Conservation (phyloP, 2,329 filamentous ascomycete species). For the Pyricularia sp. region DNA sequence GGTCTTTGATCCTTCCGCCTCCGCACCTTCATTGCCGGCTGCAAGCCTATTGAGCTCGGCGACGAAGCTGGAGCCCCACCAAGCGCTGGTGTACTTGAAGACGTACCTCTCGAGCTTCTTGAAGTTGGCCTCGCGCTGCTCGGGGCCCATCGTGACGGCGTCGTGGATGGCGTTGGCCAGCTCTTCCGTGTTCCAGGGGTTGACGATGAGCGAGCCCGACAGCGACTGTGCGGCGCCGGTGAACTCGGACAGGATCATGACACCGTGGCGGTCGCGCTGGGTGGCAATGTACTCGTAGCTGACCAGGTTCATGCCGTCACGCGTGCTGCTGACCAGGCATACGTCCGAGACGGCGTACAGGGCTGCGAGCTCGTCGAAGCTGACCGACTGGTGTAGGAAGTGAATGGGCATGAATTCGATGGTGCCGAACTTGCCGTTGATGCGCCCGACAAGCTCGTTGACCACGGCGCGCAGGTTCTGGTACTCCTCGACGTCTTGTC, state of each 20-base stretch:
- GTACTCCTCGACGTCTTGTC: conserved; percentile 96
- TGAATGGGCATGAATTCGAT: conserved; percentile 99
- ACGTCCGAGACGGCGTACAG: conserved; percentile 89
- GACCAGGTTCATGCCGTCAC: conserved; percentile 97
- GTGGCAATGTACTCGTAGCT: conserved; percentile 97
- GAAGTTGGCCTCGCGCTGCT: conserved; percentile 80
- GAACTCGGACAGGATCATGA: conserved; percentile 94
- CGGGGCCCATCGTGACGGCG: conserved; percentile 90
- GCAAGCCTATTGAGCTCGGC: conserved; percentile 49
- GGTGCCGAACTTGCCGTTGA: conserved; percentile 95
- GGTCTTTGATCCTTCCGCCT: not conserved
- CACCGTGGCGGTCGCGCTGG: conserved; percentile 81
- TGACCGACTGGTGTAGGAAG: conserved; percentile 93
- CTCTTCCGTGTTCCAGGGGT: conserved; percentile 98
- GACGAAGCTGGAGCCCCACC: conserved; percentile 94
- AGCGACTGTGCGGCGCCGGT: conserved; percentile 91
- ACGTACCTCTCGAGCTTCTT: conserved; percentile 90
- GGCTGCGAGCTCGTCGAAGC: conserved; percentile 88
- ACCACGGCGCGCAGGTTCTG: conserved; percentile 92
- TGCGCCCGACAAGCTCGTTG: conserved; percentile 92
- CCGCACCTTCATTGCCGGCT: not conserved
- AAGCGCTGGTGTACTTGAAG: conserved; percentile 94
- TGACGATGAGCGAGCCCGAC: conserved; percentile 88
- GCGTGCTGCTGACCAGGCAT: conserved; percentile 87
- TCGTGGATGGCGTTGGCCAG: conserved; percentile 88